Evolutionary conservation across 305 asterid genomes (phyloP), one percentile per base, ranked within the genome.

Genomic region (Fraxinus greggii): DNA sequence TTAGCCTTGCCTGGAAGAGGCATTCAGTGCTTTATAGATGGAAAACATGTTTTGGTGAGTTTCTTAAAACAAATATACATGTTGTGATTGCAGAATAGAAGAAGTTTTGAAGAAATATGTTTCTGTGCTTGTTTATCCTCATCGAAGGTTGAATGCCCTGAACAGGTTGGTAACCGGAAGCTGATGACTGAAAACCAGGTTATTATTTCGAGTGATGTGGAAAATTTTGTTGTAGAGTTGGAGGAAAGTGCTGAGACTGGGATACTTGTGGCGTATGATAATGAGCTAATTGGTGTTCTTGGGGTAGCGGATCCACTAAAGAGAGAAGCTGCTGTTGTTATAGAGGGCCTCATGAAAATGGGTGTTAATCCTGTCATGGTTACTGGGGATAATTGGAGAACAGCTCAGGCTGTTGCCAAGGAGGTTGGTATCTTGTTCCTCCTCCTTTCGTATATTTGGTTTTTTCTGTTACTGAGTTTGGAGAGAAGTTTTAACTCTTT

Each of bases 331-430:
- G 89, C 97, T 15, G 93, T 96, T 74, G 99, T 96, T 42, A 78
- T 96, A 19, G 98, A 96, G 85, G 98, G 95, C 84, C 98, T 96
- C 73, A 63, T 67, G 76, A 96, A 94, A 92, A 96, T 96, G 98
- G 97, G 99, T 12, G 88, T 96, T 83, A 86, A 67, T 48, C 97
- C 99, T 77, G 94, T 96, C 82, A 94, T 96, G 98, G 99, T 94
- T 74, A 96, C 99, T 17, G 98, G 99, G 79, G 99, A 96, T 90
- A 96, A 96, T 79, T 90, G 98, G 97, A 91, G 98, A 89, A 96
- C 99, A 31, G 98, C 99, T 88, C 91, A 83, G 81, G 98, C 99
- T 75, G 99, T 94, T 84, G 99, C 99, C 36, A 94, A 90, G 89
- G 97, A 94, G 98, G 99, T 96, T 63, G 72, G 80, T 87, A 72